Base-by-base conservation (phyloP, 1,284 basidiomycete genomes). In the Marasmius sp. region DNA sequence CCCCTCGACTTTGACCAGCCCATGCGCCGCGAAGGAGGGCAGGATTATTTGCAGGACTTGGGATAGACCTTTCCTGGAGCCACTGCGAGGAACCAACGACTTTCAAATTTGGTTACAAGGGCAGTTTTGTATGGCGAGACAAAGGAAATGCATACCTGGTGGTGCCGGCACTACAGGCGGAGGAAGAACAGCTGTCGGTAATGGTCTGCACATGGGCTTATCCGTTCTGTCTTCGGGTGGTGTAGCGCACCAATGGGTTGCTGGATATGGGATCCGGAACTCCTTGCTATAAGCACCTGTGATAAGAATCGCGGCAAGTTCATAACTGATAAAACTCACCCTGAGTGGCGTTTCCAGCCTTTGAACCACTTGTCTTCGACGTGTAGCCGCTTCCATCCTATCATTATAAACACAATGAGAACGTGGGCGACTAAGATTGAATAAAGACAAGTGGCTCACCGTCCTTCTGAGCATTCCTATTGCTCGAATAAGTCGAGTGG, bases 311-410 rank as follows among this genome's bases (percentile, higher is more conserved):
- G 14, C 39, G 2, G 27, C 37, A 62, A 61, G 58, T 45, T 34
- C 47, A 34, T 57, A 43, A 45, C 57, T 51, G 22, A 34, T 12
- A 38, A 60, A 34, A 38, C 36, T 68, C 72, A 55, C 54, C 79
- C 83, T 62, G 69, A 57, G 80, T 80, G 1, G 68, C 71, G 75
- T 1, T 66, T 70, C 82, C 81, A 89, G 1, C 69, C 71, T 2
- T 72, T 70, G 74, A 89, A 89, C 87, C 87, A 91, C 6, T 66
- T 61, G 2, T 80, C 76, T 38, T 80, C 69, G 7, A 89, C 76
- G 45, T 82, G 72, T 47, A 87, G 77, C 3, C 80, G 76, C 63
- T 86, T 87, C 89, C 89, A 91, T 3, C 89, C 88, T 89, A 18
- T 10, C 4, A 11, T 10, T 6, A 18, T 27, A 27, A 20, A n/a